phyloP scores from a whole-genome alignment of 306 rosid species.

The Cicer judaicum region DNA sequence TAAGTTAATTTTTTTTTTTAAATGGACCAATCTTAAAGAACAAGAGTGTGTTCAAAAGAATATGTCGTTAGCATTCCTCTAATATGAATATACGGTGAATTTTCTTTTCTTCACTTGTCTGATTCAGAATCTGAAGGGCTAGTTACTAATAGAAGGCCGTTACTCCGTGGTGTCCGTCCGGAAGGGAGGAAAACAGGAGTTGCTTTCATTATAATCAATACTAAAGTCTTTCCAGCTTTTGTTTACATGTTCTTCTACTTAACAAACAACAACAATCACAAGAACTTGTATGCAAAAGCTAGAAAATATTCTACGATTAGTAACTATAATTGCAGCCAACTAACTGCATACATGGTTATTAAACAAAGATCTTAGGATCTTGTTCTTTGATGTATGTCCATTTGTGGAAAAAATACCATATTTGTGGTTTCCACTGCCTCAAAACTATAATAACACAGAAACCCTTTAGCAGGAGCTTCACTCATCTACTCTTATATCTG shows the following conservation, averaged over 20 bases:
- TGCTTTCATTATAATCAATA: conserved; percentile 25
- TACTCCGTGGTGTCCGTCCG: neutral
- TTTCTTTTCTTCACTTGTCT: neutral
- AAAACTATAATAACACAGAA: conserved; percentile 18
- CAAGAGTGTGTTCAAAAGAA: neutral
- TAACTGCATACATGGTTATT: neutral
- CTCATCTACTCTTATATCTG: conserved; percentile 9
- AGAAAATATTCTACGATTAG: neutral
- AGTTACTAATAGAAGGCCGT: neutral
- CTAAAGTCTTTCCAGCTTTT: neutral
- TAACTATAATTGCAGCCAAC: neutral
- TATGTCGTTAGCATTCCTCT: neutral
- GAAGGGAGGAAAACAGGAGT: neutral
- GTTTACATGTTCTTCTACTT: conserved; percentile 19
- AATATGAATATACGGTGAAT: neutral
- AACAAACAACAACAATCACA: neutral
- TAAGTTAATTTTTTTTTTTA: neutral
- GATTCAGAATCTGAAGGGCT: neutral
- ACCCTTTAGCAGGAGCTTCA: conserved; percentile 34
- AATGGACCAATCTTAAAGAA: neutral
- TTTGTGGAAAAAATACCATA: neutral
- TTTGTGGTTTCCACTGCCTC: neutral
- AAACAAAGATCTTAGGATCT: neutral
- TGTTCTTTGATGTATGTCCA: neutral
- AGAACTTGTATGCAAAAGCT: conserved; percentile 4